A percentile compares a stretch with the other conserved stretches of the same genome.
Conservation (phyloP, 2,329 filamentous ascomycete genomes). For the Pestalotiopsis sp. region DNA sequence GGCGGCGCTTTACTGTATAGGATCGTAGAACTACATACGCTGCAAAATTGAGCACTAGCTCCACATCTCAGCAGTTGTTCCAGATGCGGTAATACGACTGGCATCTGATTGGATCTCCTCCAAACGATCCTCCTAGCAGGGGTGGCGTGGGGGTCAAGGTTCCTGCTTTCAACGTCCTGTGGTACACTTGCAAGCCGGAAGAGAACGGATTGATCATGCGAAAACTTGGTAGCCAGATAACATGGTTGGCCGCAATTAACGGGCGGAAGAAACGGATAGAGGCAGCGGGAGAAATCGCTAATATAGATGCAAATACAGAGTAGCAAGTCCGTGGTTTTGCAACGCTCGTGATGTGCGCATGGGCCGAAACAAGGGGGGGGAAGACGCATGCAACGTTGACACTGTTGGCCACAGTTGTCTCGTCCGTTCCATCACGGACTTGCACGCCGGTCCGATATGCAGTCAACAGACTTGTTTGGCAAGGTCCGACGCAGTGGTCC, state of each 20-base stretch:
- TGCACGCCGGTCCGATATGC: neutral
- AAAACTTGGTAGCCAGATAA: too few relatives aligned
- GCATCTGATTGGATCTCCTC: neutral
- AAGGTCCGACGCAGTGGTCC: neutral
- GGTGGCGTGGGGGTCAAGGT: neutral
- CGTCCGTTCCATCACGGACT: neutral
- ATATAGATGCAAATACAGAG: neutral
- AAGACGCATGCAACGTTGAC: neutral
- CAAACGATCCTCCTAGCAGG: neutral
- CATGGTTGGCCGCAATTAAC: neutral
- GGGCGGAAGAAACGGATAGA: neutral
- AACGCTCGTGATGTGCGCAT: neutral
- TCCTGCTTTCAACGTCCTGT: neutral
- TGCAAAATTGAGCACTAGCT: neutral
- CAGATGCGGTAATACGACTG: neutral
- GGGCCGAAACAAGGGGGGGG: neutral
- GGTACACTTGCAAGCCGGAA: neutral
- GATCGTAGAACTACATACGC: neutral
- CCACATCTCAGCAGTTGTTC: neutral
- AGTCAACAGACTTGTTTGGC: neutral
- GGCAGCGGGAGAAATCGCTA: neutral
- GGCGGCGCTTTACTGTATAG: neutral
- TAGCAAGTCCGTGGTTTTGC: neutral
- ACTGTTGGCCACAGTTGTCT: neutral
- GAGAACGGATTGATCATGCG: too few relatives aligned